These are phyloP conservation scores for Ambrosia trifida DNA, from an alignment of 129 eudicot species.

Conservation along the genomic window DNA sequence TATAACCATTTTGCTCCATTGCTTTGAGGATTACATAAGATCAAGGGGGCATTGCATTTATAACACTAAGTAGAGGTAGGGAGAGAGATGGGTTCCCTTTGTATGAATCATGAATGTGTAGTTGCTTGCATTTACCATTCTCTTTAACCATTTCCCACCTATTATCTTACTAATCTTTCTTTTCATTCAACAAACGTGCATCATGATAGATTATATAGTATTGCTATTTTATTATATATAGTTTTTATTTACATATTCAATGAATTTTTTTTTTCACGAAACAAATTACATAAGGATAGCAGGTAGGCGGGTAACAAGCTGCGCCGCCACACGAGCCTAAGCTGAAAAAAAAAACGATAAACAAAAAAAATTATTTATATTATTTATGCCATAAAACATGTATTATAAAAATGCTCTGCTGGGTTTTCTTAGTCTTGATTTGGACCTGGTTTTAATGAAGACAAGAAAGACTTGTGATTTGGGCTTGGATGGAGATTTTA, in stretches of 20 bases:
- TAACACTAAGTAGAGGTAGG: conserved; percentile 13
- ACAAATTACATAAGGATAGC: too few relatives aligned
- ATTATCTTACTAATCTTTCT: conserved; percentile 19
- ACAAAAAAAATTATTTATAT: too few relatives aligned
- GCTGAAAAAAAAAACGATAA: too few relatives aligned
- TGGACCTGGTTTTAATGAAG: too few relatives aligned
- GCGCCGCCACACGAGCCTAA: too few relatives aligned
- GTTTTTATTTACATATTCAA: neutral
- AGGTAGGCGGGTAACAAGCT: too few relatives aligned
- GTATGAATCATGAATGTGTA: conserved; percentile 9
- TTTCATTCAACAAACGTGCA: neutral
- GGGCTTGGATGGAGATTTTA: too few relatives aligned
- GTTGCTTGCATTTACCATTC: conserved; percentile 28
- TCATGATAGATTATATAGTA: neutral
- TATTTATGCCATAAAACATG: too few relatives aligned
- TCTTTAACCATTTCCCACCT: conserved; percentile 34
- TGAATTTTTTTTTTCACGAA: too few relatives aligned
- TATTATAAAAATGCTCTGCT: too few relatives aligned
- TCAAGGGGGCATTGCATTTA: conserved; percentile 17
- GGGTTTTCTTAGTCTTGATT: too few relatives aligned
- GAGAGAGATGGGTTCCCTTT: conserved; percentile 12
- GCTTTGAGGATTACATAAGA: conserved; percentile 4
- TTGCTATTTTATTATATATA: neutral
- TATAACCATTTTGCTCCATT: conserved; percentile 29
- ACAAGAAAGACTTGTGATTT: too few relatives aligned